Conservation (phyloP, 441 rosid genomes). For the Breynia disticha region DNA sequence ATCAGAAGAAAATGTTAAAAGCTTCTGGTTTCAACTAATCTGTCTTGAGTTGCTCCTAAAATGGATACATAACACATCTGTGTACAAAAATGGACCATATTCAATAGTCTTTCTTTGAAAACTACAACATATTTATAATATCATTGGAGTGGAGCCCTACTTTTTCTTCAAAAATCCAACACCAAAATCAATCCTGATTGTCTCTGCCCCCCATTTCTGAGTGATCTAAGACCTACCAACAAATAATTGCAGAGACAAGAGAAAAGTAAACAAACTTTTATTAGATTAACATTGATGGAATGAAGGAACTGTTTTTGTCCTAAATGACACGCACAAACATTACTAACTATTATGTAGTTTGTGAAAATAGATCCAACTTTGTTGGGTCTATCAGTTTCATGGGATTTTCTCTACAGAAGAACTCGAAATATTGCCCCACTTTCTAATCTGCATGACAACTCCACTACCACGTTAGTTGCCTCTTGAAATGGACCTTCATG, state of each 20-base stretch:
- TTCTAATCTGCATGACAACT: conserved; percentile 44
- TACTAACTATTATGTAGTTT: conserved; percentile 4
- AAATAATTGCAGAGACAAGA: conserved; percentile 37
- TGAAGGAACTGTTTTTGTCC: conserved; percentile 40
- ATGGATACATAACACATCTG: conserved; percentile 9
- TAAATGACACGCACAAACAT: conserved; percentile 16
- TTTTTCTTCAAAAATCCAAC: conserved; percentile 40
- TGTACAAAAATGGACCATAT: conserved; percentile 4
- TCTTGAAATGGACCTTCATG: conserved; percentile 28
- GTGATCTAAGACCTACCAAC: conserved; percentile 24
- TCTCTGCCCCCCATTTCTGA: conserved; percentile 47
- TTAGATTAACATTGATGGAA: conserved; percentile 38
- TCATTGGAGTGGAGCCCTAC: conserved; percentile 15
- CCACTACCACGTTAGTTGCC: conserved; percentile 56
- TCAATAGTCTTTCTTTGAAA: conserved; percentile 8
- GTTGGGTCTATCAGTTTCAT: conserved; percentile 52
- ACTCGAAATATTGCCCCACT: conserved; percentile 18
- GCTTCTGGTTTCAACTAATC: not conserved
- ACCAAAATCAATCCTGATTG: conserved; percentile 42
- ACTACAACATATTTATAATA: conserved; percentile 19
- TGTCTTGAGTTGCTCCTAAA: conserved; percentile 6
- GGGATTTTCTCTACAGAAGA: conserved; percentile 29
- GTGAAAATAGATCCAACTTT: conserved; percentile 35
- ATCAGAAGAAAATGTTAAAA: not conserved
- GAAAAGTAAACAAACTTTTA: conserved; percentile 27